These are phyloP conservation scores for Myriosclerotinia scirpicola DNA, from an alignment of 2,329 filamentous ascomycete species.

Conservation along the genomic window DNA sequence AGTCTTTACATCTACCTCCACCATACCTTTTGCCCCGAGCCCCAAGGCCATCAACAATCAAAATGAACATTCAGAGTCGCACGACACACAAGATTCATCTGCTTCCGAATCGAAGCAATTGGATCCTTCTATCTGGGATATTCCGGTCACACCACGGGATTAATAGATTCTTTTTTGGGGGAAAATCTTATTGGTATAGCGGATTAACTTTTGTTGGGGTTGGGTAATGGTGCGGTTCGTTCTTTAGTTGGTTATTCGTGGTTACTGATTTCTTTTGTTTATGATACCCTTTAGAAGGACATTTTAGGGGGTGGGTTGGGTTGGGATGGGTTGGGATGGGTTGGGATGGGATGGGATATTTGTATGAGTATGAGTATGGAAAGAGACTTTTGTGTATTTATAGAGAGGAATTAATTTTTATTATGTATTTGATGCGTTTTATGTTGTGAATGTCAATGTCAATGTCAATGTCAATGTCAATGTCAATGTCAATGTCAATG, in stretches of 20 bases:
- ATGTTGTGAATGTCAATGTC: background rate
- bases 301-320: background rate
- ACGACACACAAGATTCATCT: conserved; percentile 13
- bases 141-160: conserved; percentile 42
- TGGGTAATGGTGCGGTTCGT: background rate
- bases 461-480: background rate
- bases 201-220: background rate
- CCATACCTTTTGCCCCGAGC: conserved; percentile 37
- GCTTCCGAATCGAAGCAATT: conserved; percentile 16
- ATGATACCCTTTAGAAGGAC: conserved; percentile 25
- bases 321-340: too few relatives aligned
- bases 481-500: background rate
- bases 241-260: background rate
- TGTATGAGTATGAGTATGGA: background rate
- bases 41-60: conserved; percentile 17
- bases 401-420: conserved; percentile 13
- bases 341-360: background rate
- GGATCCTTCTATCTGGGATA: conserved; percentile 39
- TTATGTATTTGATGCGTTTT: background rate
- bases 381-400: too few relatives aligned
- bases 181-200: background rate
- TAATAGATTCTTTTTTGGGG: background rate
- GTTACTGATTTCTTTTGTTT: conserved; percentile 17
- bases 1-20: conserved; percentile 38
- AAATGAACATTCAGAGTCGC: conserved; percentile 6